These are phyloP conservation scores for Spizellomyces punctatus DNA, from an alignment of 192 early-diverging fungal species.

Conservation along the genomic window DNA sequence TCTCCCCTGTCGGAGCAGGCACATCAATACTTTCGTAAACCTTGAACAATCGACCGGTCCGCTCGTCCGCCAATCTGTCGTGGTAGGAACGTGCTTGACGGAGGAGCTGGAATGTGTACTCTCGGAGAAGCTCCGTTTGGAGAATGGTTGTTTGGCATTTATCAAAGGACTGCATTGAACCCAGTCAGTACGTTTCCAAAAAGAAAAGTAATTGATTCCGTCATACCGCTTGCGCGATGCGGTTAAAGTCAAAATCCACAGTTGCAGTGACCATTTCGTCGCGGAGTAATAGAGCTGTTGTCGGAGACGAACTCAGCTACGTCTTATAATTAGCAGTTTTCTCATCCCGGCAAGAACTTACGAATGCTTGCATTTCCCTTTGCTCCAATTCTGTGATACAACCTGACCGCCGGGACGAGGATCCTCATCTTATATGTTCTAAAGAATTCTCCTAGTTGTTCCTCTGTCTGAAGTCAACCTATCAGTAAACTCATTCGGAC, in stretches of 20 bases:
- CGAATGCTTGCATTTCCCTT: slow-evolving; percentile 47
- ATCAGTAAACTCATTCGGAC: not conserved
- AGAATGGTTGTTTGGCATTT: slow-evolving; percentile 49
- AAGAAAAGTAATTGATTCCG: too few species aligned
- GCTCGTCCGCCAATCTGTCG: slow-evolving; percentile 51
- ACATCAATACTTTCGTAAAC: slow-evolving; percentile 44
- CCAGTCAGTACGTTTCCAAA: not conserved
- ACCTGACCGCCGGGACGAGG: slow-evolving; percentile 45
- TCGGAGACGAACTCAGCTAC: slow-evolving; percentile 5
- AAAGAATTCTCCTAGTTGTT: slow-evolving; percentile 44
- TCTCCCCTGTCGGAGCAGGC: slow-evolving; percentile 35
- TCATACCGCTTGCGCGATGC: slow-evolving; percentile 42
- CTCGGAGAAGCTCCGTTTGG: slow-evolving; percentile 48
- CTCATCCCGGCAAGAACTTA: not conserved
- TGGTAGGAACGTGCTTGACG: slow-evolving; percentile 38
- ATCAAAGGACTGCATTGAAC: slow-evolving; percentile 38
- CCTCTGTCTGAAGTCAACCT: slow-evolving; percentile 21
- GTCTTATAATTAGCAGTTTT: not conserved
- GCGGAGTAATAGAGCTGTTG: slow-evolving; percentile 31
- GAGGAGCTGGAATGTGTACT: slow-evolving; percentile 43
- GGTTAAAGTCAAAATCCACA: slow-evolving; percentile 50
- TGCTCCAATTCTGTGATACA: slow-evolving; percentile 52
- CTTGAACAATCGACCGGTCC: slow-evolving; percentile 54
- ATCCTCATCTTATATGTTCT: slow-evolving; percentile 51
- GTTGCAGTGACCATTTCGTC: slow-evolving; percentile 49